Percentiles rank a stretch among this genome's conserved stretches.
These are phyloP conservation scores for Drechslerella dactyloides DNA, from an alignment of 2,329 filamentous ascomycete genomes.

Conservation along the genomic window DNA sequence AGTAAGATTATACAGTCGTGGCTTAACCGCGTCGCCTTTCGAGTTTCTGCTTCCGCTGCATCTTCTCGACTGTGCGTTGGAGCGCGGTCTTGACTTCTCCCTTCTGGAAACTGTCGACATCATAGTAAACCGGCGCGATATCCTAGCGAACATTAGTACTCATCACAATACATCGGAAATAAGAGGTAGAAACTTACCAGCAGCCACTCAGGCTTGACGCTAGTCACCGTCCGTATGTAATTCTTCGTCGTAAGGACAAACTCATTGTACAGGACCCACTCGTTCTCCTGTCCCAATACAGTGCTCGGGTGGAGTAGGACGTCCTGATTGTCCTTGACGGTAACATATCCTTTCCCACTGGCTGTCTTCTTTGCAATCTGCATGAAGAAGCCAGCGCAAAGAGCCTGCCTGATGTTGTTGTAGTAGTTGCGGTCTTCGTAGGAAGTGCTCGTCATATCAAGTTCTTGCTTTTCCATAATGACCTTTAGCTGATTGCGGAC, in stretches of 20 bases:
- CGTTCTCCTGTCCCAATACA: conserved; percentile 82
- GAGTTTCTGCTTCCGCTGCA: conserved; percentile 65
- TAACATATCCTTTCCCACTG: conserved; percentile 87
- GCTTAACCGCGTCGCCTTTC: conserved; percentile 22
- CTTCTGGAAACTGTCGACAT: conserved; percentile 79
- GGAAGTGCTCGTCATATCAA: conserved; percentile 84
- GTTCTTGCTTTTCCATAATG: conserved; percentile 91
- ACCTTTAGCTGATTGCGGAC: conserved; percentile 89
- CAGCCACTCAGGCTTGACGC: conserved; percentile 92
- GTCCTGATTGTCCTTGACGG: conserved; percentile 93
- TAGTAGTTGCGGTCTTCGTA: conserved; percentile 98
- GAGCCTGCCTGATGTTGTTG: conserved; percentile 89
- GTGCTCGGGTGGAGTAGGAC: conserved; percentile 94
- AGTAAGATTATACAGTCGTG: no score
- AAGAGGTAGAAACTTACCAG: conserved; percentile 64
- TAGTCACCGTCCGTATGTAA: conserved; percentile 92
- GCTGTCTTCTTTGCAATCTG: conserved; percentile 94
- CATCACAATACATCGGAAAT: conserved; percentile 57
- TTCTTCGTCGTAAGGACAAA: conserved; percentile 98
- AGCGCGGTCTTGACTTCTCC: conserved; percentile 79
- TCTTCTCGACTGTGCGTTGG: conserved; percentile 66
- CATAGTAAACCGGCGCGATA: conserved; percentile 91
- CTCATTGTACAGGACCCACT: conserved; percentile 98
- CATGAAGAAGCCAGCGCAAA: conserved; percentile 98
- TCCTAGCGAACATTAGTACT: conserved; percentile 65